Evolutionary conservation across 139 green algal genomes (phyloP).

Genomic region (Pycnococcus provasolii): DNA sequence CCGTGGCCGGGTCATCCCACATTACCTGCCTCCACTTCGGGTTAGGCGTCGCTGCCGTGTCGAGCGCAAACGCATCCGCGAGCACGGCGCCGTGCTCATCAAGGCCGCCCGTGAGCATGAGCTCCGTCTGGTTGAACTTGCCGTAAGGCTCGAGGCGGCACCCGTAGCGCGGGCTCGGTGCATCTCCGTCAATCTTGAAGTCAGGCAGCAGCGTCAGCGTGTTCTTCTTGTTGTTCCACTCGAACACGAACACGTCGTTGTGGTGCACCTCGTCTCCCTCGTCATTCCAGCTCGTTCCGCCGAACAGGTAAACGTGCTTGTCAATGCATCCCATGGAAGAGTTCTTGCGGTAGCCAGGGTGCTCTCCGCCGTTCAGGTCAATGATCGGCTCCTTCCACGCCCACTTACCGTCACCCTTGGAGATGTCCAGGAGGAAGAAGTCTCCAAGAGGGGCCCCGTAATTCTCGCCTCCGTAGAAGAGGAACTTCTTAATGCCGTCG

Average conservation of each 20-base stretch:
- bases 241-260: conserved; percentile 7
- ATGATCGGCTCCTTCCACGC: neutral
- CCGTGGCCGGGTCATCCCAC: neutral
- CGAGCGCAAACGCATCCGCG: conserved; percentile 60
- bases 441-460: conserved; percentile 40
- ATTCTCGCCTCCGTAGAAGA: conserved; percentile 51
- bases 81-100: conserved; percentile 41
- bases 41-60: conserved; percentile 19
- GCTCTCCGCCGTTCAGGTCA: neutral
- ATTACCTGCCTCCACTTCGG: no score
- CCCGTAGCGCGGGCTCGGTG: no score
- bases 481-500: conserved; percentile 34
- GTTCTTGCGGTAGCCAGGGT: neutral
- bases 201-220: neutral
- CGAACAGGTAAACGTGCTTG: conserved; percentile 46
- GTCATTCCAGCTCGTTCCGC: conserved; percentile 21
- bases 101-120: conserved; percentile 31
- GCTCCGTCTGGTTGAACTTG: neutral
- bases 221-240: neutral
- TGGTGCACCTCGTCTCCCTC: neutral
- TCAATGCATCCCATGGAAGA: neutral
- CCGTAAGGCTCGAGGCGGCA: no score
- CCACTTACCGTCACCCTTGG: neutral
- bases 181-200: no score
- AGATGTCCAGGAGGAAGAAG: conserved; percentile 6